phyloP scores from a whole-genome alignment of 495 filamentous ascomycete species.

The Aspergillus sclerotioniger region DNA sequence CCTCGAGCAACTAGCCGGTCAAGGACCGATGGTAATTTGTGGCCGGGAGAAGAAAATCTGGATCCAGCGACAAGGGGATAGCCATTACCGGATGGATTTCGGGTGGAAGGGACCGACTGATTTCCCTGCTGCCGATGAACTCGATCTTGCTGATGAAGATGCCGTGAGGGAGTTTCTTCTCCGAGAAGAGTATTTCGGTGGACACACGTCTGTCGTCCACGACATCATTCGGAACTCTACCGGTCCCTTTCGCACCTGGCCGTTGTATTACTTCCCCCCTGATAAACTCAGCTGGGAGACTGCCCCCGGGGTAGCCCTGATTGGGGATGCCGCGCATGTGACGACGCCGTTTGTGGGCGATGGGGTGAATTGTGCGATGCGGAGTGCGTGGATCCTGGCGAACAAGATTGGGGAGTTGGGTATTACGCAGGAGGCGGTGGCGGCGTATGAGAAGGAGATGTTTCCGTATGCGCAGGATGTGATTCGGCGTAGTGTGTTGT shows the following conservation, averaged over 20 bases:
- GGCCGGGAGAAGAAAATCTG: background rate
- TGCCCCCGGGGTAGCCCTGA: slow-evolving; percentile 1
- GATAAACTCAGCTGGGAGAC: background rate
- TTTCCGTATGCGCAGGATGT: background rate
- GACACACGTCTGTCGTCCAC: background rate
- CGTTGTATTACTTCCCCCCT: background rate
- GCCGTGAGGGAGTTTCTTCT: background rate
- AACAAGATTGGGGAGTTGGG: background rate
- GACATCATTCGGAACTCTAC: background rate
- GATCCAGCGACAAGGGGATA: background rate
- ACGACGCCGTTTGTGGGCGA: slow-evolving; percentile 58
- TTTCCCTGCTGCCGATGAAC: background rate
- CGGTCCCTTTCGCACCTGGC: background rate
- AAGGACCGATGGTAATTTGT: background rate
- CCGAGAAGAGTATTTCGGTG: background rate
- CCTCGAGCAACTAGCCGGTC: background rate
- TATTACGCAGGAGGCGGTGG: background rate
- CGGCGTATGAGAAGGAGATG: background rate
- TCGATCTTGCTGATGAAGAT: background rate
- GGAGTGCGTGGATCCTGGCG: background rate
- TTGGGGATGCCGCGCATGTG: slow-evolving; percentile 57
- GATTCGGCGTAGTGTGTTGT: background rate
- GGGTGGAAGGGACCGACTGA: background rate
- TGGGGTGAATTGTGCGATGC: slow-evolving; percentile 42
- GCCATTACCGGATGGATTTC: background rate